Percentiles rank a stretch among this genome's conserved stretches.
phyloP scores from a whole-genome alignment of 2,329 filamentous ascomycete species.

The Penicillium sp. region DNA sequence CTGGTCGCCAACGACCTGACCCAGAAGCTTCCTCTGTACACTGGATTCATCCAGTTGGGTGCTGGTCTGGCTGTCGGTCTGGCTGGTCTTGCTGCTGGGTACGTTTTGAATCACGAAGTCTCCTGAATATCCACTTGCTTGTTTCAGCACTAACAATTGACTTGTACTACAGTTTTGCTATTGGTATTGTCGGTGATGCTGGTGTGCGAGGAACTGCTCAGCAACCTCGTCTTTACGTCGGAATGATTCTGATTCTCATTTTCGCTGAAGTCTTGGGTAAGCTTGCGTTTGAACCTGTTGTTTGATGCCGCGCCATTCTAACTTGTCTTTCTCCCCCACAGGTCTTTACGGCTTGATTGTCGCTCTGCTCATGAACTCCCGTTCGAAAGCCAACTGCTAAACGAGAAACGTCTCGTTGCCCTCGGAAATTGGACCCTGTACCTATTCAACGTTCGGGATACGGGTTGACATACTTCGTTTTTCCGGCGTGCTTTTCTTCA shows the following conservation, averaged over 20 bases:
- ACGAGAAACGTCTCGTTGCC: conserved; percentile 18
- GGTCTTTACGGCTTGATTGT: conserved; percentile 99
- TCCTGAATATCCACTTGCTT: not conserved
- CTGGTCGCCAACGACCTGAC: conserved; percentile 79
- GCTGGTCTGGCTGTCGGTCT: conserved; percentile 82
- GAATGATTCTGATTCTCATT: conserved; percentile 99
- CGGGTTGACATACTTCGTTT: conserved; percentile 7
- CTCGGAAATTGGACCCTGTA: conserved; percentile 14
- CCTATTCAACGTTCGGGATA: conserved; percentile 11
- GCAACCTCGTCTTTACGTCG: conserved; percentile 75
- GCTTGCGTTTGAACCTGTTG: conserved; percentile 37
- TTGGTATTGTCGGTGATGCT: conserved; percentile 74
- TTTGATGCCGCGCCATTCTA: not conserved
- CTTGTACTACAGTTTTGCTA: conserved; percentile 74
- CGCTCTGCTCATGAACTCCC: conserved; percentile 99
- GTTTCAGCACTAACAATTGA: conserved; percentile 17
- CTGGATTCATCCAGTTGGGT: conserved; percentile 83
- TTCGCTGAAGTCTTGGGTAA: conserved; percentile 97
- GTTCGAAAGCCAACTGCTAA: conserved; percentile 71
- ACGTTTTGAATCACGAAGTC: conserved; percentile 27
- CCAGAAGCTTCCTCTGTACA: conserved; percentile 75
- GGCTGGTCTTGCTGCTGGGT: conserved; percentile 77
- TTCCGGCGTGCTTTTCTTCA: conserved; percentile 10
- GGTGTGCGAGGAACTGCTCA: conserved; percentile 58
- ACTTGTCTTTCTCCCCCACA: conserved; percentile 44